These are phyloP conservation scores for Rhynchospora pubera DNA, from an alignment of 176 grass and related monocot species.

Conservation along the genomic window DNA sequence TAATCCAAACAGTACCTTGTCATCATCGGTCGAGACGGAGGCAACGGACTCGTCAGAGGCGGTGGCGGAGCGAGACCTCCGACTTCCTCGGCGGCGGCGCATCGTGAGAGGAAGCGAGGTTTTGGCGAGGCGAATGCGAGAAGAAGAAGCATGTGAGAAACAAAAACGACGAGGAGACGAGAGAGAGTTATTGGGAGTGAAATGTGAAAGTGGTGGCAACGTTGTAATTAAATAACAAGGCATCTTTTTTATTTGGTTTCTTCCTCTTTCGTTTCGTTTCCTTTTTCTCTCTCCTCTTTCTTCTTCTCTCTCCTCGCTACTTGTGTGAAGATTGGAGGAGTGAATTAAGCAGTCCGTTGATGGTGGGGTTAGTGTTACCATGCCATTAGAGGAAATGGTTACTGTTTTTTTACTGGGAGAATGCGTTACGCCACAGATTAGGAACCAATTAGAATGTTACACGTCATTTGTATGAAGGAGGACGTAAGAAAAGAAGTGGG, in stretches of 20 bases:
- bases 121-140: background rate
- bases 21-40: background rate
- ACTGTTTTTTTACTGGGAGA: background rate
- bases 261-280: background rate
- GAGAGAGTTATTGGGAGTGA: background rate
- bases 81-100: conserved; percentile 29
- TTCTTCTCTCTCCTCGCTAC: background rate
- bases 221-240: conserved; percentile 14
- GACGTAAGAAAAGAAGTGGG: too few species aligned
- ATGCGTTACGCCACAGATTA: background rate
- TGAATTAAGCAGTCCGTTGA: background rate
- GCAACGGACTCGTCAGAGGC: conserved; percentile 6
- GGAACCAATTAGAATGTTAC: background rate
- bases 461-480: background rate
- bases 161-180: background rate
- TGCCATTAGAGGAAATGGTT: background rate
- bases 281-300: background rate
- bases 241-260: conserved; percentile 25
- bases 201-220: conserved; percentile 4
- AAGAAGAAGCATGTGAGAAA: background rate
- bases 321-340: background rate
- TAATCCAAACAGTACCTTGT: conserved; percentile 5
- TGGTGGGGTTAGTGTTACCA: background rate
- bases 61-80: background rate
- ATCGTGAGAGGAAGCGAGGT: conserved; percentile 7